These are phyloP conservation scores for Hemileia vastatrix DNA, from an alignment of 1,284 basidiomycete genomes.

Conservation along the genomic window DNA sequence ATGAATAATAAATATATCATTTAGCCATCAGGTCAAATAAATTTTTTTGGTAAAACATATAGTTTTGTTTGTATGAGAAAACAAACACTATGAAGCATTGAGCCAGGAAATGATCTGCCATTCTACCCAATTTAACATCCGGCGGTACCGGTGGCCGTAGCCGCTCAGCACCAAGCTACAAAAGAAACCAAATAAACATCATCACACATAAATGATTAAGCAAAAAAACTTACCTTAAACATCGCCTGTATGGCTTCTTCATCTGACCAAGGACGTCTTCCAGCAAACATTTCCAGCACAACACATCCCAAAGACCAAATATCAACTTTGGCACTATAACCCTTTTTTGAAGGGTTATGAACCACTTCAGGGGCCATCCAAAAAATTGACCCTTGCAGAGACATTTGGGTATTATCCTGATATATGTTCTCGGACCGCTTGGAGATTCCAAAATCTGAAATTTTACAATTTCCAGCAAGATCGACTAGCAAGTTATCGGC, in stretches of 20 bases:
- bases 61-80: background rate
- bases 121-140: slow-evolving; percentile 62
- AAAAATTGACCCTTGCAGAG: slow-evolving; percentile 90
- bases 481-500: slow-evolving; percentile 98
- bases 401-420: slow-evolving; percentile 61
- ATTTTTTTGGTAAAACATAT: background rate
- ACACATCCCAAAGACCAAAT: slow-evolving; percentile 98
- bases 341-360: slow-evolving; percentile 56
- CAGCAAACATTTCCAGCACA: slow-evolving; percentile 96
- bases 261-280: slow-evolving; percentile 81
- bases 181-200: slow-evolving; percentile 27
- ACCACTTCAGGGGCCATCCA: slow-evolving; percentile 99
- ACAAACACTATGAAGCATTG: slow-evolving; percentile 81
- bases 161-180: slow-evolving; percentile 67
- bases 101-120: slow-evolving; percentile 75
- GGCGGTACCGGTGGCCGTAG: slow-evolving; percentile 79
- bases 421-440: slow-evolving; percentile 73
- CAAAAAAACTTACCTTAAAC: slow-evolving; percentile 60
- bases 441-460: slow-evolving; percentile 95
- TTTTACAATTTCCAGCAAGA: slow-evolving; percentile 85
- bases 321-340: slow-evolving; percentile 93
- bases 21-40: background rate
- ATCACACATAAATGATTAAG: slow-evolving; percentile 26
- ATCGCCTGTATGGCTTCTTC: slow-evolving; percentile 84
- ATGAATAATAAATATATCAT: slow-evolving; percentile 1